phyloP scores from a whole-genome alignment of 176 grass and related monocot genomes.

The Neostapfia colusana region DNA sequence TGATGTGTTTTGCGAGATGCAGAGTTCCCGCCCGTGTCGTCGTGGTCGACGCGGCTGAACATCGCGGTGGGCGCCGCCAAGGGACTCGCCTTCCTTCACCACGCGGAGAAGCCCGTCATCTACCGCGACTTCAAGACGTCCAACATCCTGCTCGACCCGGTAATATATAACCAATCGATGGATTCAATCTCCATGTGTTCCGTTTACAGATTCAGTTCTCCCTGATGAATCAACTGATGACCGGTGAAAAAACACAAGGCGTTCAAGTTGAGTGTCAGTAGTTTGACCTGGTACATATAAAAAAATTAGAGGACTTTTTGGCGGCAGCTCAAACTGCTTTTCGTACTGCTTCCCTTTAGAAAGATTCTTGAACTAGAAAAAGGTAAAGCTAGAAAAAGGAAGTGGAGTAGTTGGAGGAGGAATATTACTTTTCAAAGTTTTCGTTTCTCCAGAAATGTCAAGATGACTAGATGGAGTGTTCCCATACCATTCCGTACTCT shows the following conservation, averaged over 20 bases:
- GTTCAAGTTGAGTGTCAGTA: neutral
- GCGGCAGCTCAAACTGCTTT: neutral
- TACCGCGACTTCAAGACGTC: constrained; percentile 88
- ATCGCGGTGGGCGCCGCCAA: constrained; percentile 79
- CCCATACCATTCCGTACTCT: neutral
- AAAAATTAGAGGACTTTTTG: neutral
- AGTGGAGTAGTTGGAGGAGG: neutral
- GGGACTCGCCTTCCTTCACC: constrained; percentile 77
- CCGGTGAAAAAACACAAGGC: neutral
- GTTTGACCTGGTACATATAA: constrained; percentile 6
- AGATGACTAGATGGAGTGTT: neutral
- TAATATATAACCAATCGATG: too few relatives aligned
- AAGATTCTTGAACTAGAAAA: neutral
- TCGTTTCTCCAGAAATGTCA: neutral
- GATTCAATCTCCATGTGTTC: too few relatives aligned
- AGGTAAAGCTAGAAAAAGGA: neutral
- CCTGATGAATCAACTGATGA: neutral
- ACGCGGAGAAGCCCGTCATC: constrained; percentile 76
- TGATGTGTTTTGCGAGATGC: neutral
- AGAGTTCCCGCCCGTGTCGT: constrained; percentile 53
- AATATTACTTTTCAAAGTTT: neutral
- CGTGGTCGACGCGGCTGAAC: constrained; percentile 70
- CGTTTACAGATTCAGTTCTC: neutral
- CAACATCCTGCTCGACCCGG: constrained; percentile 75
- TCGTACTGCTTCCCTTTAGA: neutral